Base-by-base conservation (phyloP, 768 basidiomycete genomes). In the Cytidiella melzeri region DNA sequence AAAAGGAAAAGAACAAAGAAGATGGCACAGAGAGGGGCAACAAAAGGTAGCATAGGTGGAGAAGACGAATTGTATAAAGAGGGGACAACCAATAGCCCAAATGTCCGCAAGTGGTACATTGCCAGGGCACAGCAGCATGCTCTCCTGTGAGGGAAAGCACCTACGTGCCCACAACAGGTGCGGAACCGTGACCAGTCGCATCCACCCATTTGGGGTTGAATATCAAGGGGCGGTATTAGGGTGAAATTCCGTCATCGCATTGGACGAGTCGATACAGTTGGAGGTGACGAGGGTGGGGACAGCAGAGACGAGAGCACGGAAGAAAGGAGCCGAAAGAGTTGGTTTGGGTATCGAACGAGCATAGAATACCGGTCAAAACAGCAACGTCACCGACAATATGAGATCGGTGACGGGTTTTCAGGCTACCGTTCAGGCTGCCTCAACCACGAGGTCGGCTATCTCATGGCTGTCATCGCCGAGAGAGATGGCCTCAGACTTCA, bases 41-140 rank as follows among this genome's bases (percentile, higher is more conserved):
- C 58, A 60, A 62, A 54, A 49, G 53, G 47, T 45, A 51, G 45
- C 39, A 57, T 58, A 54, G 49, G 45, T 51, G 55, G 54, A 62
- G 65, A 70, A 59, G 65, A 54, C 63, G 67, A 73, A 67, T 64
- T 62, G 71, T 18, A 75, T 75, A 76, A 76, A 73, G 67, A 75
- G 67, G 64, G 63, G 37, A 67, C 77, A 81, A 80, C 77, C 76
- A 80, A 80, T 71, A 80, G 76, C 80, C 77, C 76, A 77, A 76
- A 66, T 57, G 58, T 55, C 52, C 56, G 55, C 56, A 43, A 38
- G 20, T n/a, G 18, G 18, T 24, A 18, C 4, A 36, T 25, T 26
- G 24, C 20, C 20, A n/a, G 50, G 19, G 21, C n/a, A n/a, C n/a
- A n/a, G n/a, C n/a, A n/a, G n/a, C n/a, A 42, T 4, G 39, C 50